Evolutionary conservation across 805 yeast species (phyloP), one percentile per base, ranked within the genome.

Genomic region (Metschnikowia picachoensis): DNA sequence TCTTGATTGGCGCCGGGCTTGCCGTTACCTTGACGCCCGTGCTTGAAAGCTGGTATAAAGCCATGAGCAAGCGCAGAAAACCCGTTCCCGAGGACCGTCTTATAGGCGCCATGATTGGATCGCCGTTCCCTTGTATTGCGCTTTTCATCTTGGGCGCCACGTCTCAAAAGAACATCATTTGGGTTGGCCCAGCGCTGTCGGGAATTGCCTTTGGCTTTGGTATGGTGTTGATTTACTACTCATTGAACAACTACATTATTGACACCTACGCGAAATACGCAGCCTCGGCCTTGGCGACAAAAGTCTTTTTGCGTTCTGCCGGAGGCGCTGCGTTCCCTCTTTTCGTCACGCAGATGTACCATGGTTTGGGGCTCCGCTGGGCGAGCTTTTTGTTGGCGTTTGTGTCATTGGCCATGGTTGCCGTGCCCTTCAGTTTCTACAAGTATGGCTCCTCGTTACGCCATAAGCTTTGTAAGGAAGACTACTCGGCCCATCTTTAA

Each of bases 281-380:
- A 5, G 89, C 94, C 8, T 76, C 83, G 48, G 94, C 94, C 0
- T 72, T 86, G 55, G 92, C 92, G 13, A 85, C 92, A 4, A 86
- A 86, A 61, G 92, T 85, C 29, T 85, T 86, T 58, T 70, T 86
- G 56, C 78, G 95, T 73, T 77, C 85, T 56, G 85, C 89, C 16
- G 91, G 90, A 59, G 95, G 94, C 71, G 92, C 90, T 27, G 92
- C 90, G 0, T 85, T 86, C 77, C 91, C 92, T 49, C 70, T 86
- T 55, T 85, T 86, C 61, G 80, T 86, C n/a, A 79, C 82, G 33
- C 92, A 85, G 66, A 85, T 86, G 92, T 86, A 85, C 63, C 78
- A 78, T 50, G 79, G 72, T 44, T 66, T 86, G 58, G 92, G 92
- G 5, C 68, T 86, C 43, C 83, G 82, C 52, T 86, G 94, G 94